phyloP scores from a whole-genome alignment of 805 yeast genomes.

The Lipomyces sp. region DNA sequence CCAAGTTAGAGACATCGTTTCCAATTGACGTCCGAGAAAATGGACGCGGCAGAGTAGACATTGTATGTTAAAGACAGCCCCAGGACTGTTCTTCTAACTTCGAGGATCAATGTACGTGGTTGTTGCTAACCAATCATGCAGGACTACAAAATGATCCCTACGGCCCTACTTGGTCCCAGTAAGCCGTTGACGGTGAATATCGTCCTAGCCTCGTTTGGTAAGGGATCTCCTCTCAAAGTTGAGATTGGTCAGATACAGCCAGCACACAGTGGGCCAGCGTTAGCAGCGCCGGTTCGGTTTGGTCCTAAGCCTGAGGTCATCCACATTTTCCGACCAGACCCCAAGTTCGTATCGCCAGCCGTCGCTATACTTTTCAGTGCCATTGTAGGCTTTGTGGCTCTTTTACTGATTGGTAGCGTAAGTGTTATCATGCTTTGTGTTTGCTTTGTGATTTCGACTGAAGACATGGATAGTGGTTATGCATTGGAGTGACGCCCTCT shows the following conservation, averaged over 20 bases:
- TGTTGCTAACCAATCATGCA: conserved; percentile 7
- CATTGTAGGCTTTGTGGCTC: conserved; percentile 50
- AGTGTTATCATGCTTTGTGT: conserved; percentile 5
- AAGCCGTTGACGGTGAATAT: conserved; percentile 40
- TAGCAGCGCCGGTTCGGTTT: conserved; percentile 17
- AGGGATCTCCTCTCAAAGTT: conserved; percentile 25
- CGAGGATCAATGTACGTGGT: not conserved
- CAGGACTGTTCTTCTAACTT: not conserved
- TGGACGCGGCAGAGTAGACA: conserved; percentile 44
- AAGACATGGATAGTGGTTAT: conserved; percentile 34
- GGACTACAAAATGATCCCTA: conserved; percentile 43
- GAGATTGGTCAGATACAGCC: conserved; percentile 28
- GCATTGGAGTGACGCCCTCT: conserved; percentile 39
- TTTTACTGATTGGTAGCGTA: conserved; percentile 49
- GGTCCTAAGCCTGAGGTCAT: conserved; percentile 64
- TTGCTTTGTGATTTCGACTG: not conserved
- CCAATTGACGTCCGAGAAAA: conserved; percentile 43
- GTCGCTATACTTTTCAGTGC: conserved; percentile 59
- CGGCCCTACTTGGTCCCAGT: conserved; percentile 40
- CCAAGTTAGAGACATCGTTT: conserved; percentile 42
- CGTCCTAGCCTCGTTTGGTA: conserved; percentile 44
- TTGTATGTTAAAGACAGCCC: conserved; percentile 37
- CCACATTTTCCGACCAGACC: conserved; percentile 64
- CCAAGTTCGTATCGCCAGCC: conserved; percentile 56
- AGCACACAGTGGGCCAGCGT: conserved; percentile 35